Base-by-base conservation (phyloP, 495 filamentous ascomycete genomes). In the Sporormia fimetaria region DNA sequence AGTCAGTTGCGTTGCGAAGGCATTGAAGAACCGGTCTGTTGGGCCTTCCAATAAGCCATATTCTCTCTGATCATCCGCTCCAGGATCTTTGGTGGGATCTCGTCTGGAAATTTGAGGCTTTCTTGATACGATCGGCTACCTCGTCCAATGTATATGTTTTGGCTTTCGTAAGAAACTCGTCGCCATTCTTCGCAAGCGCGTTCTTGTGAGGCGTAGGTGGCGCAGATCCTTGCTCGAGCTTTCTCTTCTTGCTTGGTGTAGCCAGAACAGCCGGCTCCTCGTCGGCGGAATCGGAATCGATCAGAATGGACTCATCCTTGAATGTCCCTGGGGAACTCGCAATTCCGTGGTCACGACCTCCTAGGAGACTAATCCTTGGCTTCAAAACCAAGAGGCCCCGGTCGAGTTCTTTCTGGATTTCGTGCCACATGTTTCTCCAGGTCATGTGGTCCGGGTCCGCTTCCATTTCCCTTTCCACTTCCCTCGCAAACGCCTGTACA, bases 271-370 rank as follows among this genome's bases (percentile, higher is more conserved):
- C 10, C 3, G 25, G 10, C 12, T 40, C 37, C 10, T 33, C 15
- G 6, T 35, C 26, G 52, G 50, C 56, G 11, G 39, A 9, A 8
- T 37, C 9, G 0, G 56, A 14, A 10, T 31, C 40, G 7, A 12
- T 22, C 1, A 42, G n/a, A 11, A 52, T 47, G 22, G 64, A 23
- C 16, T 56, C 41, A 18, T 61, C 55, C 7, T 60, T 44, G 2
- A 61, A 60, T 8, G 51, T 57, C 15, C 37, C 37, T 40, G 23
- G 10, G 30, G n/a, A 7, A 15, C 10, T 17, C 15, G n/a, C 27
- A 7, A 40, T 27, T 18, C 24, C 35, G 10, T 24, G 3, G 30
- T 47, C 44, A 5, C 21, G 44, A 1, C 3, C 1, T 7, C 44
- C 36, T 14, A 6, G 3, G 7, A 33, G 8, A 6, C 1, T 8